Evolutionary conservation across 305 asterid species (phyloP).

Genomic region (Fraxinus sp.): DNA sequence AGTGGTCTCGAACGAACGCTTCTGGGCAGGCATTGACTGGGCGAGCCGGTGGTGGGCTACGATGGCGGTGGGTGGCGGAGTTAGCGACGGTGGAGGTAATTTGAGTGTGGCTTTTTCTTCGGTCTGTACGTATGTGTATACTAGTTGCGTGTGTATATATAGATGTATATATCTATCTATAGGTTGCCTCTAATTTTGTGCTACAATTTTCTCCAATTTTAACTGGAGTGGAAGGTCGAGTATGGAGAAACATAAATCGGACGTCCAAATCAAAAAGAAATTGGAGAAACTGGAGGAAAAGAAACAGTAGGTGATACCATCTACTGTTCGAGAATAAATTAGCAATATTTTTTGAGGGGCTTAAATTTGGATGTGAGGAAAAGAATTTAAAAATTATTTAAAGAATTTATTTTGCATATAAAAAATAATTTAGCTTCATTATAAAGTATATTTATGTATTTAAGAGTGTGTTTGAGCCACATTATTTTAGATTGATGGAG

Average conservation of each 20-base stretch:
- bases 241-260: background rate
- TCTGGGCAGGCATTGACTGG: constrained; percentile 72
- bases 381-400: too few relatives aligned
- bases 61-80: constrained; percentile 41
- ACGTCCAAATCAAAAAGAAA: too few relatives aligned
- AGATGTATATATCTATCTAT: background rate
- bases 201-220: background rate
- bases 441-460: too few relatives aligned
- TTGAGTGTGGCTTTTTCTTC: constrained; percentile 32
- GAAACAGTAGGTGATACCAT: background rate
- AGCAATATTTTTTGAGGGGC: background rate
- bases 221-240: background rate
- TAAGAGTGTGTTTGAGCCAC: too few relatives aligned
- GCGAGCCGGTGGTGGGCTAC: constrained; percentile 33
- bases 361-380: too few relatives aligned
- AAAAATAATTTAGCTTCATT: background rate
- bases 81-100: constrained; percentile 42
- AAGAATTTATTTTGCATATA: too few relatives aligned
- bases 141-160: background rate
- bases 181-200: background rate
- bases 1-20: constrained; percentile 50
- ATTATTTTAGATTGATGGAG: too few relatives aligned
- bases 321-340: background rate
- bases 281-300: too few relatives aligned
- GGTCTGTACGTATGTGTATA: background rate